These are phyloP conservation scores for Gryganskiella cystojenkinii DNA, from an alignment of 192 early-diverging fungal genomes.

Conservation along the genomic window DNA sequence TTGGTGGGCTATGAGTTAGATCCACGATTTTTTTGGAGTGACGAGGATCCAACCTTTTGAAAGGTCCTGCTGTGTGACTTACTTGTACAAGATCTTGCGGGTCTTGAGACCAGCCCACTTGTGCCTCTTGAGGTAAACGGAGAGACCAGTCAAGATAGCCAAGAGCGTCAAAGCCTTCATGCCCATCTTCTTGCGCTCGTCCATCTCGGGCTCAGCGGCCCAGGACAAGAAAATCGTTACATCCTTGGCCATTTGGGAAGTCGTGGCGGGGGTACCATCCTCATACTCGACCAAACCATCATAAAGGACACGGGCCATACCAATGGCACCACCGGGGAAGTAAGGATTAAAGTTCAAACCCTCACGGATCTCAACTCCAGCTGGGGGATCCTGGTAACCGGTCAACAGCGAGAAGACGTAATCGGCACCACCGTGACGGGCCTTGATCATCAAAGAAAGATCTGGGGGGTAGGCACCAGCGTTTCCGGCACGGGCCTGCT, in stretches of 20 bases:
- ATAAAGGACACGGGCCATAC: slow-evolving; percentile 94
- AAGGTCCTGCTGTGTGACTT: not conserved
- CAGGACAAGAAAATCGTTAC: slow-evolving; percentile 93
- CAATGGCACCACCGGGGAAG: slow-evolving; percentile 98
- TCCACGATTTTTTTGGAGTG: no score
- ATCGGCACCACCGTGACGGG: slow-evolving; percentile 94
- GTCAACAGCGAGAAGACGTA: slow-evolving; percentile 96
- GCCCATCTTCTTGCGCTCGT: slow-evolving; percentile 97
- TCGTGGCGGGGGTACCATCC: slow-evolving; percentile 94
- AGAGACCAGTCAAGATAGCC: slow-evolving; percentile 75
- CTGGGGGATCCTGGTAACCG: slow-evolving; percentile 94
- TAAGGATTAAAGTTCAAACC: slow-evolving; percentile 99
- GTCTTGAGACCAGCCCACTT: slow-evolving; percentile 93
- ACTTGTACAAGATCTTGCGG: slow-evolving; percentile 89
- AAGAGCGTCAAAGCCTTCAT: slow-evolving; percentile 85
- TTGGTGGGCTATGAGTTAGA: not conserved
- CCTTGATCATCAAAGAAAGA: slow-evolving; percentile 93
- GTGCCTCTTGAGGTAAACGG: slow-evolving; percentile 93
- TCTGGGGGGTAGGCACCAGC: slow-evolving; percentile 96
- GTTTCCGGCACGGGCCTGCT: slow-evolving; percentile 95
- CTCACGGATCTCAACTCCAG: slow-evolving; percentile 92
- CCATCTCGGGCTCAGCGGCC: slow-evolving; percentile 97
- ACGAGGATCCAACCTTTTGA: not conserved
- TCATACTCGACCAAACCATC: slow-evolving; percentile 97
- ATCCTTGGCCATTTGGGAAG: slow-evolving; percentile 98